Percentiles rank a stretch among this genome's conserved stretches.
Conservation (phyloP, 1,284 basidiomycete species). For the Apiotrichum akiyoshidainum region DNA sequence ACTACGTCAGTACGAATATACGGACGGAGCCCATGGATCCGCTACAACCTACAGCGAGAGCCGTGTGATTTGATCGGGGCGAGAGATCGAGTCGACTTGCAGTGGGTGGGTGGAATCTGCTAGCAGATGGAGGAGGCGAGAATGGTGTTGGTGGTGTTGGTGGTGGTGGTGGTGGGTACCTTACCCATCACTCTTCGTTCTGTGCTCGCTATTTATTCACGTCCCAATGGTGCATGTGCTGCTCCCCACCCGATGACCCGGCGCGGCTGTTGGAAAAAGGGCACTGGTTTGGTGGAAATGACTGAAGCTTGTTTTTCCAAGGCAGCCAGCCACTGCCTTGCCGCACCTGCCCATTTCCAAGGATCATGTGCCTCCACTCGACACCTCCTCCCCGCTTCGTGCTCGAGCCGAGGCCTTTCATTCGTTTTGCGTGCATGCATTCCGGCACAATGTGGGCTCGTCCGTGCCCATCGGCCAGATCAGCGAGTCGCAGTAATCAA, state of each 20-base stretch:
- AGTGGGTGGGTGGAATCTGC: too few relatives aligned
- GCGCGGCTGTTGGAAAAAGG: constrained; percentile 1
- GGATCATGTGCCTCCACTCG: neutral
- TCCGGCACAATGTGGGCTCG: neutral
- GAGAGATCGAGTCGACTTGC: too few relatives aligned
- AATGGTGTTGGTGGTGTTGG: too few relatives aligned
- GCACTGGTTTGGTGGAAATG: neutral
- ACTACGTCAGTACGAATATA: too few relatives aligned
- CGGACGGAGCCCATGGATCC: too few relatives aligned
- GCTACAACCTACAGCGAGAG: too few relatives aligned
- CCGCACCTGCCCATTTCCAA: constrained; percentile 5
- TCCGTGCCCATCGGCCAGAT: neutral
- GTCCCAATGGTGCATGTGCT: neutral
- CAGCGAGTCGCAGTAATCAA: neutral
- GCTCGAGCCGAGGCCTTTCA: too few relatives aligned
- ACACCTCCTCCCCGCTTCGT: neutral
- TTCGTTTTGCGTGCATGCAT: too few relatives aligned
- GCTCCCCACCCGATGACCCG: neutral
- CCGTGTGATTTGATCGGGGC: too few relatives aligned
- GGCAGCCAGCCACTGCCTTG: neutral
- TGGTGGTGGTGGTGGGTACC: too few relatives aligned
- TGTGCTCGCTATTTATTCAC: neutral
- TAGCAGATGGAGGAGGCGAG: too few relatives aligned
- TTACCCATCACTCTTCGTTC: too few relatives aligned
- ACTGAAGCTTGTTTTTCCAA: neutral